A percentile compares a stretch with the other conserved stretches of the same genome.
These are phyloP conservation scores for Mycena capillaripes DNA, from an alignment of 768 basidiomycete species.

Conservation along the genomic window DNA sequence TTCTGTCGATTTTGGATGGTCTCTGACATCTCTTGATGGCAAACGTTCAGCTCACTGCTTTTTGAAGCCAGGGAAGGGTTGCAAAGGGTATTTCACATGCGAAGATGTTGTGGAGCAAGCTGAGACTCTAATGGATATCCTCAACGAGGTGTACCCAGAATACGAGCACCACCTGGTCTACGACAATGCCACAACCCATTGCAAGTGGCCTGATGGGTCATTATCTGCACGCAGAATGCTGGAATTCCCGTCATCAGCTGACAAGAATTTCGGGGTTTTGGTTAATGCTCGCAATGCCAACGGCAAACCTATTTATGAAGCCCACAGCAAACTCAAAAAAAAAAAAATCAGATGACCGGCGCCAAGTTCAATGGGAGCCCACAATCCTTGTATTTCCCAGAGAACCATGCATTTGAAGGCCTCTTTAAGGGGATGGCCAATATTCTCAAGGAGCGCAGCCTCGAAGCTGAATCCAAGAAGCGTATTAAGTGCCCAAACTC, in stretches of 20 bases:
- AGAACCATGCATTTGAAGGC: background rate
- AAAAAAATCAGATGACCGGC: background rate
- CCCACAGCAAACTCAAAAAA: background rate
- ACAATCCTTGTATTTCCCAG: background rate
- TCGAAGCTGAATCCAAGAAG: background rate
- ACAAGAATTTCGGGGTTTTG: background rate
- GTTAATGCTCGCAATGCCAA: background rate
- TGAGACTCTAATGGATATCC: background rate
- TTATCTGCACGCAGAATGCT: constrained; percentile 1
- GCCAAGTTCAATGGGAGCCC: background rate
- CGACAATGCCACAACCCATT: constrained; percentile 7
- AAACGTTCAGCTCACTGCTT: background rate
- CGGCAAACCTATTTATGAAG: background rate
- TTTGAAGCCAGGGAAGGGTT: constrained; percentile 1
- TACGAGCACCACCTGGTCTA: background rate
- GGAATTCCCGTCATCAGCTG: background rate
- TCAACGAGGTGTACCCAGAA: background rate
- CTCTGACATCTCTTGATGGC: background rate
- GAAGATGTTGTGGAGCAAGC: background rate
- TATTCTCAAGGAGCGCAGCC: background rate
- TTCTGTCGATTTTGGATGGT: constrained; percentile 13
- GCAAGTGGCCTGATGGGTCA: background rate
- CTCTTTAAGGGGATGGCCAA: constrained; percentile 9
- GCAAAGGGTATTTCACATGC: constrained; percentile 4
- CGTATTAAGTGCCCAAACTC: background rate